A percentile compares a stretch with the other conserved stretches of the same genome.
phyloP scores from a whole-genome alignment of 106 monocot genomes.

The Dioscorea dumetorum region DNA sequence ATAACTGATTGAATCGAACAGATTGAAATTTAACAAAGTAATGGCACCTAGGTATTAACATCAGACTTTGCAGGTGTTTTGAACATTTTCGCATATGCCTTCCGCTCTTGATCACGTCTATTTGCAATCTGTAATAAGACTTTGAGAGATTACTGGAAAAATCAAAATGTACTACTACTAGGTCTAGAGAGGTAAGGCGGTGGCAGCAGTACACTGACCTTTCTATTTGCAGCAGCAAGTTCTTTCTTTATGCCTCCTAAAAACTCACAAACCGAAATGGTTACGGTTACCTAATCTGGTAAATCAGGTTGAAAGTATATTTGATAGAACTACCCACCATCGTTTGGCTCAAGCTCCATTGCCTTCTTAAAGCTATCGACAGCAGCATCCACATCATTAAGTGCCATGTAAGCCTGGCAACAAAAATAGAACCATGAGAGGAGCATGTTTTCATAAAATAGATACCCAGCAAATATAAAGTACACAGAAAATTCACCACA shows the following conservation, averaged over 20 bases:
- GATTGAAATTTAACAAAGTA: not conserved
- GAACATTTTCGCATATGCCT: slow-evolving; percentile 73
- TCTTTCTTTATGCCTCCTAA: slow-evolving; percentile 72
- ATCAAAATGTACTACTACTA: too few species aligned
- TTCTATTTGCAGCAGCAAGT: slow-evolving; percentile 69
- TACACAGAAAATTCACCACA: too few species aligned
- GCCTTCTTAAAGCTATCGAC: slow-evolving; percentile 82
- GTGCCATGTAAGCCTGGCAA: slow-evolving; percentile 56
- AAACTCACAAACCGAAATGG: not conserved
- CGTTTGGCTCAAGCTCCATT: slow-evolving; percentile 82
- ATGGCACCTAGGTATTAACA: not conserved
- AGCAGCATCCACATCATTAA: slow-evolving; percentile 90
- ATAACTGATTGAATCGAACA: too few species aligned
- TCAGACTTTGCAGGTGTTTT: slow-evolving; percentile 11
- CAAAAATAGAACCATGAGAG: too few species aligned
- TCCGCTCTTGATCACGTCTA: slow-evolving; percentile 54
- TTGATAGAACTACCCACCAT: slow-evolving; percentile 31
- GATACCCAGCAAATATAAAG: too few species aligned
- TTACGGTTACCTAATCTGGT: too few species aligned
- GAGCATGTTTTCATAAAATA: too few species aligned
- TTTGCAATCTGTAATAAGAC: slow-evolving; percentile 55
- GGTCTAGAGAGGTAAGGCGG: not conserved
- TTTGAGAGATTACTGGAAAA: too few species aligned
- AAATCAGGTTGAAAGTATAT: too few species aligned
- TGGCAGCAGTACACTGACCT: slow-evolving; percentile 22